Percentiles rank a stretch among this genome's conserved stretches.
Evolutionary conservation across 768 basidiomycete genomes (phyloP).

Genomic region (Lyophyllum decastes): DNA sequence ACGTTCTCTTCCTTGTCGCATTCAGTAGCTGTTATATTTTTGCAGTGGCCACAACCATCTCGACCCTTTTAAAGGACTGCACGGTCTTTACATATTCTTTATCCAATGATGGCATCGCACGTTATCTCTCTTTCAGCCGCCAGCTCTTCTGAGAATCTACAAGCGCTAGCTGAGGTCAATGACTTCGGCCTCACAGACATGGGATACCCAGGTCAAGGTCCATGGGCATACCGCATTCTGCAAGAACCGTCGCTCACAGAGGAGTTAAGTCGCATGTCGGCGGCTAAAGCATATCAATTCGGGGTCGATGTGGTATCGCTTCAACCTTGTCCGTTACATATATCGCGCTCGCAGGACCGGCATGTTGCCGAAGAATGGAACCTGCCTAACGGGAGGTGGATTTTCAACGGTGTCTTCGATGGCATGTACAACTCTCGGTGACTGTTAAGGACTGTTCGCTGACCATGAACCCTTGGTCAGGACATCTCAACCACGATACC

Average conservation of each 20-base stretch:
- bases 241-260: slow-evolving; percentile 37
- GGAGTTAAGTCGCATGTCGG: slow-evolving; percentile 39
- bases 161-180: slow-evolving; percentile 54
- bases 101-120: slow-evolving; percentile 1
- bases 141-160: slow-evolving; percentile 46
- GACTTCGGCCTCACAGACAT: slow-evolving; percentile 55
- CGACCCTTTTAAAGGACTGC: not conserved
- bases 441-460: not conserved
- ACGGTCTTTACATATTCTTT: not conserved
- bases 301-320: slow-evolving; percentile 29
- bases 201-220: slow-evolving; percentile 48
- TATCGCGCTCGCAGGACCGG: slow-evolving; percentile 32
- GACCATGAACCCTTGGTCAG: not conserved
- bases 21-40: not conserved
- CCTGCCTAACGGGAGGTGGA: slow-evolving; percentile 32
- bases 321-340: slow-evolving; percentile 33
- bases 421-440: slow-evolving; percentile 19
- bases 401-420: slow-evolving; percentile 36
- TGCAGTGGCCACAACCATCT: not conserved
- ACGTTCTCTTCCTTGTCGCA: not conserved
- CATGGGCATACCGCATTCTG: slow-evolving; percentile 56
- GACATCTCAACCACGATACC: slow-evolving; percentile 13
- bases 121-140: slow-evolving; percentile 45
- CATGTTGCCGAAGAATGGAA: slow-evolving; percentile 31
- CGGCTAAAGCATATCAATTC: slow-evolving; percentile 22